phyloP scores from a whole-genome alignment of 225 moss, liverwort and hornwort genomes.

The Polytrichum formosum region DNA sequence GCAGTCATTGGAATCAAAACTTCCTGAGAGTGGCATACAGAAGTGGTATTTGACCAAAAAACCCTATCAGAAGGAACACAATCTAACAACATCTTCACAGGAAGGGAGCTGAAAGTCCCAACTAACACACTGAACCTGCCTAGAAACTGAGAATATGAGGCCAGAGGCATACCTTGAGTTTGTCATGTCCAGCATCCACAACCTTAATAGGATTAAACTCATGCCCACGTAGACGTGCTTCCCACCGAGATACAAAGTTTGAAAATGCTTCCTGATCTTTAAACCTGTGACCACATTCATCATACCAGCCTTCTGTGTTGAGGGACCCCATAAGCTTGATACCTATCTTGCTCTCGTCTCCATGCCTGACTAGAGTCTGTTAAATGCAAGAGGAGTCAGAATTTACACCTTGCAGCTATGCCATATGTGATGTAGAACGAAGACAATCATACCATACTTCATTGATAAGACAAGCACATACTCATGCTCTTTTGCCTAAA shows the following conservation, averaged over 20 bases:
- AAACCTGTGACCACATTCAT: constrained; percentile 26
- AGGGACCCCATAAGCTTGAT: constrained; percentile 33
- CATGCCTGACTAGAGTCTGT: constrained; percentile 22
- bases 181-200: constrained; percentile 22
- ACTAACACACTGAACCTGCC: too few species aligned
- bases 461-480: constrained; percentile 1
- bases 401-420: too few species aligned
- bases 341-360: constrained; percentile 18
- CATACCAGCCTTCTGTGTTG: constrained; percentile 37
- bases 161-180: constrained; percentile 16
- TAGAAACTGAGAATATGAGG: neutral
- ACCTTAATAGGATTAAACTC: constrained; percentile 26
- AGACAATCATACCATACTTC: constrained; percentile 7
- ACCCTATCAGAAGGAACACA: too few species aligned
- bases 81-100: too few species aligned
- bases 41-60: too few species aligned
- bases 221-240: constrained; percentile 20
- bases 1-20: too few species aligned
- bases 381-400: neutral
- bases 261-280: neutral
- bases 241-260: constrained; percentile 7
- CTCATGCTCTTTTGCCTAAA: too few species aligned
- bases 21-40: too few species aligned
- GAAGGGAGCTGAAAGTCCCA: too few species aligned
- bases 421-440: constrained; percentile 1